phyloP scores from a whole-genome alignment of 164 flowering plant genomes.

The Umbilicus rupestris region DNA sequence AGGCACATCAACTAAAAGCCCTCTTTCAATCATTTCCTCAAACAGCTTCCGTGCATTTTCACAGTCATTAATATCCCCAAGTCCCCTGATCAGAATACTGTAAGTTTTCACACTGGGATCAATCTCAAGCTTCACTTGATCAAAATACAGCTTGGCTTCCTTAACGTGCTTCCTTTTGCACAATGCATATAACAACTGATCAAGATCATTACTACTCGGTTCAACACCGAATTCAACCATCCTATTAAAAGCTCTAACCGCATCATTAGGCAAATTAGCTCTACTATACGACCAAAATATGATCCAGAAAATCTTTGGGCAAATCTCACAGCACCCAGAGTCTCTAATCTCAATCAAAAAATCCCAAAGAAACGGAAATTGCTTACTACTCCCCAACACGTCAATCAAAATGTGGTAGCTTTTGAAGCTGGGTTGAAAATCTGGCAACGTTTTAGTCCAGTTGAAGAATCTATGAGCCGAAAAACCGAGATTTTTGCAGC shows the following conservation, averaged over 20 bases:
- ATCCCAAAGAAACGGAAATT: conserved; percentile 82
- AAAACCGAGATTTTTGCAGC: conserved; percentile 31
- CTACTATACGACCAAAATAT: conserved; percentile 60
- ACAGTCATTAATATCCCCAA: conserved; percentile 50
- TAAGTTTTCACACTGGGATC: conserved; percentile 39
- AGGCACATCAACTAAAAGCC: conserved; percentile 29
- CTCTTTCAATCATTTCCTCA: conserved; percentile 57
- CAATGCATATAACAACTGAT: conserved; percentile 39
- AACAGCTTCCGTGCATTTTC: conserved; percentile 47
- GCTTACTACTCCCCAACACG: conserved; percentile 56
- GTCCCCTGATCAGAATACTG: conserved; percentile 66
- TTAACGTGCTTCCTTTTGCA: conserved; percentile 56
- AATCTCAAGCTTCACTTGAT: conserved; percentile 37
- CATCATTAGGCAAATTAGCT: conserved; percentile 66
- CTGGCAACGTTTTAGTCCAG: conserved; percentile 17
- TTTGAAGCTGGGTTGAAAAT: no score
- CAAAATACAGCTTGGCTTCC: conserved; percentile 33
- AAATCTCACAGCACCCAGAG: conserved; percentile 24
- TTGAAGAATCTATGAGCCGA: conserved; percentile 73
- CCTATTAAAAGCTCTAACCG: conserved; percentile 56
- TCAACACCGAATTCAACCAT: conserved; percentile 63
- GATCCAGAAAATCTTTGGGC: conserved; percentile 44
- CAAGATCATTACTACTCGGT: conserved; percentile 46
- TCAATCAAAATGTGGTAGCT: conserved; percentile 26
- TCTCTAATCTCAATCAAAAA: conserved; percentile 52